phyloP scores from a whole-genome alignment of 1,139 yeast species.

The Hyphopichia wangnamkhiaoensis region DNA sequence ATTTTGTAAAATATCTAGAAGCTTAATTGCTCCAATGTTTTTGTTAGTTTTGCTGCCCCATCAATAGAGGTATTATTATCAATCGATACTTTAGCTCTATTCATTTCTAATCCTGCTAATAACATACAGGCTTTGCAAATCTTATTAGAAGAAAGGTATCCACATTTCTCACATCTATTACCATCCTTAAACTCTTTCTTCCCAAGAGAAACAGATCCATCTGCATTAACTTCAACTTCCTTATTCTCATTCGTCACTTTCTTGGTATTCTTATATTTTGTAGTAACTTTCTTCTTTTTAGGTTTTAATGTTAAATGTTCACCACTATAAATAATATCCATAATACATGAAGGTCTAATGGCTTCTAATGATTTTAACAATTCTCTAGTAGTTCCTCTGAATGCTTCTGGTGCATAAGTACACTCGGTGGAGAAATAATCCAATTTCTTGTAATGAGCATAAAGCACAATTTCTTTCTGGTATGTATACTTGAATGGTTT shows the following conservation, averaged over 20 bases:
- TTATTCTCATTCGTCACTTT: slow-evolving; percentile 15
- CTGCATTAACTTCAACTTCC: slow-evolving; percentile 56
- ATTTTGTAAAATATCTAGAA: slow-evolving; percentile 45
- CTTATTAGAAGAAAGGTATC: slow-evolving; percentile 83
- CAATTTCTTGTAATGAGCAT: slow-evolving; percentile 93
- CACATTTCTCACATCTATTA: slow-evolving; percentile 83
- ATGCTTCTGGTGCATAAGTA: slow-evolving; percentile 97
- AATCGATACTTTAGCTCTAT: slow-evolving; percentile 60
- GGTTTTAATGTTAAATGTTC: slow-evolving; percentile 75
- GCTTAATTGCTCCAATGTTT: slow-evolving; percentile 63
- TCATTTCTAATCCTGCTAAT: slow-evolving; percentile 79
- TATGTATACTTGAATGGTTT: slow-evolving; percentile 96
- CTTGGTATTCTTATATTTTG: slow-evolving; percentile 29
- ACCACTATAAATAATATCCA: slow-evolving; percentile 93
- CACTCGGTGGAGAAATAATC: slow-evolving; percentile 98
- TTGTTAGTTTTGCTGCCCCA: slow-evolving; percentile 71
- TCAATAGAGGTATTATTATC: slow-evolving; percentile 52
- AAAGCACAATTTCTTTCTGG: slow-evolving; percentile 95
- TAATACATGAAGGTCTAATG: slow-evolving; percentile 87
- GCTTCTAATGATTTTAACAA: slow-evolving; percentile 87
- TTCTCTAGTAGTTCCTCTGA: slow-evolving; percentile 95
- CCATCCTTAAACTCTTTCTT: slow-evolving; percentile 52
- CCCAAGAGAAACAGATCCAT: slow-evolving; percentile 57
- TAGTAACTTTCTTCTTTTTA: slow-evolving; percentile 42
- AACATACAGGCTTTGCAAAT: slow-evolving; percentile 93